These are phyloP conservation scores for Aspergillus carbonarius DNA, from an alignment of 2,329 filamentous ascomycete species.

Conservation along the genomic window DNA sequence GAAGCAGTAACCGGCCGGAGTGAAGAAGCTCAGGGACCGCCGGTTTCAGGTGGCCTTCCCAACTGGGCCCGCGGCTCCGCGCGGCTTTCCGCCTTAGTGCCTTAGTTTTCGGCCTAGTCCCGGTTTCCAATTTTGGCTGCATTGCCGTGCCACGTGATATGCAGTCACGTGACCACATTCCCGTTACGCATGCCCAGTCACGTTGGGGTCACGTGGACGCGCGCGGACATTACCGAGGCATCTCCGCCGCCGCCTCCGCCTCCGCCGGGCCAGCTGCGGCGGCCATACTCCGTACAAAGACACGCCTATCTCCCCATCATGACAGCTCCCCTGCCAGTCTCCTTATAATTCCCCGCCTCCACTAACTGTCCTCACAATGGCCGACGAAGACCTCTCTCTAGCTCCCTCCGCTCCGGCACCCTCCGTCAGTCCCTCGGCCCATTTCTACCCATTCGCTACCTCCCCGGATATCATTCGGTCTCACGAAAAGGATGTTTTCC, in stretches of 20 bases:
- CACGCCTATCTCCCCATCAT: not conserved
- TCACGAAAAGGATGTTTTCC: slow-evolving; percentile 95
- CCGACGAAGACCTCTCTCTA: slow-evolving; percentile 35
- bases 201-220: too few relatives aligned
- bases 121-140: slow-evolving; percentile 11
- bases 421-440: slow-evolving; percentile 50
- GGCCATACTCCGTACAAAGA: not conserved
- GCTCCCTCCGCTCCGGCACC: slow-evolving; percentile 28
- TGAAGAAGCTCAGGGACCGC: slow-evolving; percentile 21
- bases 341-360: not conserved
- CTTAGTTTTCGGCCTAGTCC: slow-evolving; percentile 14
- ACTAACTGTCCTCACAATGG: slow-evolving; percentile 24
- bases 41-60: slow-evolving; percentile 11
- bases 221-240: slow-evolving; percentile 25
- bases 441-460: slow-evolving; percentile 75
- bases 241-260: slow-evolving; percentile 6
- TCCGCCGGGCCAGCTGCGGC: not conserved
- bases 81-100: slow-evolving; percentile 15
- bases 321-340: not conserved
- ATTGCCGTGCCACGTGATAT: not conserved
- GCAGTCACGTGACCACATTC: slow-evolving; percentile 7
- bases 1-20: slow-evolving; percentile 8
- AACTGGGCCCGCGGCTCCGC: slow-evolving; percentile 13
- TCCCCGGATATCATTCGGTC: slow-evolving; percentile 95
- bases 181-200: too few relatives aligned